phyloP scores from a whole-genome alignment of 108 stramenopile genomes.

The Nannochloropsis gaditana region DNA sequence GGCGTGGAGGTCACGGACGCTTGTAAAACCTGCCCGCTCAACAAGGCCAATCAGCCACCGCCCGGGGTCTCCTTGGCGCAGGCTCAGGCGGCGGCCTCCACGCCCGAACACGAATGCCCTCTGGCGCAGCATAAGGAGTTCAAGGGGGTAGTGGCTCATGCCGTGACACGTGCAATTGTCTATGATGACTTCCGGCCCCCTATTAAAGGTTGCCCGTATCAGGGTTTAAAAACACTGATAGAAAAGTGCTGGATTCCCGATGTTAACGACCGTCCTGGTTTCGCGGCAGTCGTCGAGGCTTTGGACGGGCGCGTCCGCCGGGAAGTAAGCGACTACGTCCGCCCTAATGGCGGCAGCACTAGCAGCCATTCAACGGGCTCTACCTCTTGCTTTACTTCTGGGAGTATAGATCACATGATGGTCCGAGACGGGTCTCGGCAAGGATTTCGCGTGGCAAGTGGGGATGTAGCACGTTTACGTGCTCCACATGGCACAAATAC shows the following conservation, averaged over 20 bases:
- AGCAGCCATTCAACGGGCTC: neutral
- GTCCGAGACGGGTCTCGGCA: neutral
- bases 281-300: neutral
- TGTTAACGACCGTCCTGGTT: neutral
- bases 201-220: constrained; percentile 5
- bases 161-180: neutral
- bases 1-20: constrained; percentile 9
- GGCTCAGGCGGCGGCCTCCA: neutral
- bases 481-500: too few species aligned
- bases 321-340: neutral
- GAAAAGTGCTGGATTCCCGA: constrained; percentile 10
- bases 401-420: neutral
- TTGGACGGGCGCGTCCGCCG: neutral
- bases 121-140: constrained; percentile 13
- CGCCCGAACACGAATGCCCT: constrained; percentile 19
- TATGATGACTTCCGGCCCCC: neutral
- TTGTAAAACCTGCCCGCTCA: neutral
- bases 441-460: neutral
- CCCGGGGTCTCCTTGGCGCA: neutral
- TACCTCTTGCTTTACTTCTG: neutral
- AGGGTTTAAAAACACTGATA: neutral
- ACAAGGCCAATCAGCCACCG: neutral
- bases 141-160: constrained; percentile 17
- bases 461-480: neutral
- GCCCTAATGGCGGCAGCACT: neutral